Evolutionary conservation across 768 basidiomycete species (phyloP), one percentile per base, ranked within the genome.

Genomic region (Tubosaeta brunneosetosa): DNA sequence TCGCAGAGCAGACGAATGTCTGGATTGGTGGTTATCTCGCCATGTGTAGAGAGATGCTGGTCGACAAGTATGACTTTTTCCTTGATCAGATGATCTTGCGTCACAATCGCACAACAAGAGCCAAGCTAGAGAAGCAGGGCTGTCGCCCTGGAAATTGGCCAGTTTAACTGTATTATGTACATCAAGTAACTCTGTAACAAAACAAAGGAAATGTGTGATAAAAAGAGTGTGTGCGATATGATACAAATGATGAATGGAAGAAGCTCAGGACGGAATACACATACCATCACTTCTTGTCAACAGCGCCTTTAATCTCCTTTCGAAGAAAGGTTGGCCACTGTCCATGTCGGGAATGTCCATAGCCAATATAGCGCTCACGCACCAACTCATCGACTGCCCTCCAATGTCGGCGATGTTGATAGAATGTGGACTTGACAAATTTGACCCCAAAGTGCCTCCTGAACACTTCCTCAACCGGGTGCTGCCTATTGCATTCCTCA

Each of bases 11-110:
- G 66, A 64, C 45, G 14, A 73, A 73, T 44, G 29, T 55, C 0
- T 78, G 77, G 77, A 48, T 77, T 22, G 71, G 73, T 0, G 71
- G 71, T 0, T 52, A 68, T 47, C 61, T 62, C 11, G 50, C 67
- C 0, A 73, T 74, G 0, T 63, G 62, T 22, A 27, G 63, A 3
- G 71, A 74, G 59, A 75, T 74, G 72, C 14, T 59, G 0, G 55
- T 57, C 3, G 55, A 51, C 1, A 62, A 63, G 55, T 72, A 64
- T 27, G 60, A 68, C 34, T 75, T 74, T 31, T 73, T 73, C 43
- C 51, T 74, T 0, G 68, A 74, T 52, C 66, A 73, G 47, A 70
- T 74, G 71, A 70, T 74, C 25, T 33, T 62, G 22, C 45, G 56
- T 0, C 42, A 47, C 1, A 74, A 74, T 29, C 10, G 13, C 13